Base-by-base conservation (phyloP, 2,329 filamentous ascomycete genomes). In the Scleromitrula shiraiana region DNA sequence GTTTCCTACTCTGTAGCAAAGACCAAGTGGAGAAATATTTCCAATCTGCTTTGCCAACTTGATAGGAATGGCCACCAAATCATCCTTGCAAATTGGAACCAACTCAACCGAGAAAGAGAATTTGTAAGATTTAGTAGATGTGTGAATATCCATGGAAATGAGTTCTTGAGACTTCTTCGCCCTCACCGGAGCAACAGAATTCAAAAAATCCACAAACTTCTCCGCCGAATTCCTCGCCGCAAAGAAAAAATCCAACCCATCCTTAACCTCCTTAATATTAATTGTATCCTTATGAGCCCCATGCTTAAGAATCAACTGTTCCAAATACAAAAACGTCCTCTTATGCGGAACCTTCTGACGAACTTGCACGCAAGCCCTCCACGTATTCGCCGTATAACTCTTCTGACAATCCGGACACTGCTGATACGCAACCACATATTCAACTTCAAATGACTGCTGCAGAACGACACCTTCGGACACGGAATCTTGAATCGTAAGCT, bases 281-380 rank as follows among this genome's bases (percentile, higher is more conserved):
- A 96, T 90, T 1, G 91, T 93, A 58, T 98, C 90, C 56, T 81
- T 79, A 67, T 95, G 90, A 4, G 91, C 93, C 48, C 80, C 79
- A 66, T 97, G 89, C 73, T 96, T 97, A 59, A 98, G 74, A 59
- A 98, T 95, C 49, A 97, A 76, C 73, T 98, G 91, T 68, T 97
- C 93, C 29, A 97, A 80, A 64, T 73, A 86, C 50, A 88, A 67
- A 66, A 88, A 88, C 1, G 83, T 87, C 60, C 93, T 77, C 79
- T 97, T 98, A 71, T 98, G 93, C 5, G 87, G 80, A 32, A 98
- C 93, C 71, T 97, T 96, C 48, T 98, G 93, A 54, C 93, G 83
- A 48, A 98, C 88, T 71, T 98, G 94, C 7, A 97, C 90, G 51
- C 81, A 83, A 1, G 93, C 91, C 58, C 88, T 76, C 91, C 91